These are phyloP conservation scores for Lipomyces spencermartinsiae DNA, from an alignment of 805 yeast genomes.

Conservation along the genomic window DNA sequence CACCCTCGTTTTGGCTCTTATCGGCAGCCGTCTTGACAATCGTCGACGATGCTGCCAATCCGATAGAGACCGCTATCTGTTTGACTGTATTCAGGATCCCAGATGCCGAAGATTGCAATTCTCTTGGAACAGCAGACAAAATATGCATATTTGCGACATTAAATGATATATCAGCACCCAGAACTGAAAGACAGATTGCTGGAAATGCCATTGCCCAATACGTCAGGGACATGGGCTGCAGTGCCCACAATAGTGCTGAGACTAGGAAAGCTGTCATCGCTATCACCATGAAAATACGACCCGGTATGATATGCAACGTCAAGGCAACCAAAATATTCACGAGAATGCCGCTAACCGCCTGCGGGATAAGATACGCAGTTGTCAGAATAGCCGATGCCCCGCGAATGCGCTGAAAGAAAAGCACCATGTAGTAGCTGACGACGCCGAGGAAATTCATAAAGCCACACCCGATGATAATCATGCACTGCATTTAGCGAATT, in stretches of 20 bases:
- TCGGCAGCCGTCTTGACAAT: constrained; percentile 46
- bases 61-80: constrained; percentile 52
- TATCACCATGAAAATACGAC: constrained; percentile 48
- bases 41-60: constrained; percentile 53
- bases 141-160: constrained; percentile 55
- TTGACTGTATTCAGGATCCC: constrained; percentile 56
- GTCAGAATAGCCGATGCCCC: constrained; percentile 51
- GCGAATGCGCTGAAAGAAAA: constrained; percentile 53
- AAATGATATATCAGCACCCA: constrained; percentile 58
- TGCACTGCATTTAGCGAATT: constrained; percentile 32
- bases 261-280: constrained; percentile 50
- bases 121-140: constrained; percentile 51
- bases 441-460: constrained; percentile 55
- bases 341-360: constrained; percentile 51
- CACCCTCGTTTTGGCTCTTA: constrained; percentile 18
- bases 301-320: constrained; percentile 55
- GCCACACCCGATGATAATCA: constrained; percentile 48
- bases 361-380: constrained; percentile 54
- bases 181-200: constrained; percentile 50
- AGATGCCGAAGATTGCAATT: constrained; percentile 54
- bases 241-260: constrained; percentile 54
- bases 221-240: constrained; percentile 47
- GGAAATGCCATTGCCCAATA: constrained; percentile 58
- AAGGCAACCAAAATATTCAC: constrained; percentile 56
- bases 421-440: constrained; percentile 49